Base-by-base conservation (phyloP, 352 stramenopile genomes). In the Globisporangium irregulare region DNA sequence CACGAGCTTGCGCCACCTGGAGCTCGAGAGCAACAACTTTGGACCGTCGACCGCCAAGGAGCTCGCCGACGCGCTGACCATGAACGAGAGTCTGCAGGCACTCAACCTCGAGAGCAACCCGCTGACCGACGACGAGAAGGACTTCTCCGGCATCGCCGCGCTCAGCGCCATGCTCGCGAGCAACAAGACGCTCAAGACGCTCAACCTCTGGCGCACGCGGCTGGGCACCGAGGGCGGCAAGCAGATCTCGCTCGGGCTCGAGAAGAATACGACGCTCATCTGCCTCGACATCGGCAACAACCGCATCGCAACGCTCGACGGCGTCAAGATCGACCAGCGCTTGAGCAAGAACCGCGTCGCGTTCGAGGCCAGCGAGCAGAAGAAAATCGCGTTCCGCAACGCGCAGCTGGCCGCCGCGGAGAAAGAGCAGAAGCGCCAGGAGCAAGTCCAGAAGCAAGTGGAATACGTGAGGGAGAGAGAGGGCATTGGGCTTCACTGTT, bases 251-350 rank as follows among this genome's bases (percentile, higher is more conserved):
- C 58, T 83, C 18, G 81, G 81, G 15, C 63, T 94, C 36, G 77
- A 80, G 59, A 72, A 74, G 36, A 94, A 94, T 63, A 59, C 59
- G 4, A 78, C 75, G 22, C 60, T 94, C 34, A 69, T 92, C 48
- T 92, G 86, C 55, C 74, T 94, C n/a, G 86, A 94, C 67, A 72
- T 92, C 20, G 86, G 86, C 46, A 92, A 92, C 76, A 94, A 94
- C 79, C 85, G 85, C 63, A 79, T 94, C 20, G 72, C 71, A 18
- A 76, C 73, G 7, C 65, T 65, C 18, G 86, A 94, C 62, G 86
- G 72, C 22, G 73, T 79, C 14, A 67, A 71, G 20, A 82, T 92
- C 55, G 74, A 85, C 51, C 43, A 71, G 27, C 73, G 81, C 38
- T 75, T 94, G 36, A 72, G 60, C 27, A 77, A 79, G 27, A 94